Conservation (phyloP, 345 rosid species). For the Eucalyptus sp. region DNA sequence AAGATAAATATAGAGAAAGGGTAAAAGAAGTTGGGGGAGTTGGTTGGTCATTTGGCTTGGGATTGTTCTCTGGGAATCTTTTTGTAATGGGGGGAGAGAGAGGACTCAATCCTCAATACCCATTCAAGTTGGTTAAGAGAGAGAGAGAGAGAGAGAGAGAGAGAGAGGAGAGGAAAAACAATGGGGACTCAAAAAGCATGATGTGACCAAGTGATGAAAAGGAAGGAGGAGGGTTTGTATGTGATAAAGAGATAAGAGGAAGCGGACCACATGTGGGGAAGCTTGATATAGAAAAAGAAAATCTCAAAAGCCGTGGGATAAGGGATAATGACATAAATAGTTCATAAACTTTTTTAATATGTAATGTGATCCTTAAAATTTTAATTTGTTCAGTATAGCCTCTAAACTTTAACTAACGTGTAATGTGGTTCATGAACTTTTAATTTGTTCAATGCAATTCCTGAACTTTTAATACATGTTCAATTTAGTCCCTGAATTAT, state of each 20-base stretch:
- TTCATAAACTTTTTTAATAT: accelerated
- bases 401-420: no score
- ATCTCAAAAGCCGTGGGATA: background rate
- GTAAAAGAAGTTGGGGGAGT: constrained; percentile 23
- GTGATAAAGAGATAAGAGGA: background rate
- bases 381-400: no score
- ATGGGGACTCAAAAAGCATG: background rate
- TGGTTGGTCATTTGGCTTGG: constrained; percentile 20
- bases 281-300: no score
- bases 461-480: no score
- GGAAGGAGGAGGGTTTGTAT: background rate
- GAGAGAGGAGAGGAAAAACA: background rate
- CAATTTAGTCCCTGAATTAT: no score
- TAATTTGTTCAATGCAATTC: no score
- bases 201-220: constrained; percentile 29
- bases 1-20: background rate
- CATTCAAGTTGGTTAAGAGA: constrained; percentile 9
- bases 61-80: constrained; percentile 26
- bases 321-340: no score
- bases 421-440: no score
- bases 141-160: background rate
- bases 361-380: no score
- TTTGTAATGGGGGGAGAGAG: constrained; percentile 24
- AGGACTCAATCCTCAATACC: background rate
- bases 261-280: background rate